These are phyloP conservation scores for Didymella lethalis DNA, from an alignment of 2,329 filamentous ascomycete species.

Conservation along the genomic window DNA sequence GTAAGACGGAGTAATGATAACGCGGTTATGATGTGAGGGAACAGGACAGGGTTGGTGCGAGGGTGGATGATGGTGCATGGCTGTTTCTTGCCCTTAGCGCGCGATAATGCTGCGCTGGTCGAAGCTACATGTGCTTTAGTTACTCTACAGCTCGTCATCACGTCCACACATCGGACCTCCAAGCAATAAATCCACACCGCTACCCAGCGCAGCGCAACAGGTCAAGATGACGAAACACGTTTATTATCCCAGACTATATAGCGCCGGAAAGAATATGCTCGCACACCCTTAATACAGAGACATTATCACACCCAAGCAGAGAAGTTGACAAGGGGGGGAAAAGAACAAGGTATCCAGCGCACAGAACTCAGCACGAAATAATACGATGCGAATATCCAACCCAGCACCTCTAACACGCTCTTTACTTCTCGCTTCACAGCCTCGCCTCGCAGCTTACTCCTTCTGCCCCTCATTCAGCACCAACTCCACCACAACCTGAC, in stretches of 20 bases:
- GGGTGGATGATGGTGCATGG: too few species aligned
- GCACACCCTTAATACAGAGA: neutral
- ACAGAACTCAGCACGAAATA: conserved; percentile 3
- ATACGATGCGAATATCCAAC: conserved; percentile 6
- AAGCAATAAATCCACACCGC: too few species aligned
- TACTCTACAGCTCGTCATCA: neutral
- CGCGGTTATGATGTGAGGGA: too few species aligned
- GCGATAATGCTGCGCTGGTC: too few species aligned
- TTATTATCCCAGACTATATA: neutral
- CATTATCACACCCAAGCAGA: neutral
- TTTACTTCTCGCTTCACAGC: too few species aligned
- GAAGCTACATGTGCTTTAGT: too few species aligned
- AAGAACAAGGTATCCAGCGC: conserved; percentile 21
- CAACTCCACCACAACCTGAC: conserved; percentile 91
- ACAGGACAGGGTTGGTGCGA: too few species aligned
- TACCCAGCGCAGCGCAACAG: too few species aligned
- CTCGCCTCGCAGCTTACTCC: conserved; percentile 47
- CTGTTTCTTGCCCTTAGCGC: too few species aligned
- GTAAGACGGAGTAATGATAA: too few species aligned
- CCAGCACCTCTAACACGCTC: too few species aligned
- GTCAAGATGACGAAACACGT: neutral
- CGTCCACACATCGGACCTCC: neutral
- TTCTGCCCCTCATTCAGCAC: conserved; percentile 87
- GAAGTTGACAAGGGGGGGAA: neutral
- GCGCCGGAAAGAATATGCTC: neutral